Evolutionary conservation across 257 asterid genomes (phyloP).

Genomic region (Craterostigma plantagineum): DNA sequence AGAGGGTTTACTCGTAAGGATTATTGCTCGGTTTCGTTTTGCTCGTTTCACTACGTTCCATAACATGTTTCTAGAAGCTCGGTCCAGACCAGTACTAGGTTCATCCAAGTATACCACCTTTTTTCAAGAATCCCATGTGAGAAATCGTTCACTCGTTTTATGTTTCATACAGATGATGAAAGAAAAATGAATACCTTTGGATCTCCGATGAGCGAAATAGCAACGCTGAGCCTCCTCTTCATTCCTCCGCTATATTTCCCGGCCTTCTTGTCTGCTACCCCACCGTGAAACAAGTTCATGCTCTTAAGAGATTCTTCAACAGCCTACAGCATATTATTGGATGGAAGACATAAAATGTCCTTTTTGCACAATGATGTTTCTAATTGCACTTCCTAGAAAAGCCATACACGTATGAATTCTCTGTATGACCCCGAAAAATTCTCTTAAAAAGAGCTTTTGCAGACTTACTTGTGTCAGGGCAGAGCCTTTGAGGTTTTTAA

Average conservation of each 20-base stretch:
- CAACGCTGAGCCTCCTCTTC: constrained; percentile 99
- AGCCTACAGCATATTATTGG: constrained; percentile 38
- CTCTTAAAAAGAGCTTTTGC: not conserved
- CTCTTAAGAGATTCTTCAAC: constrained; percentile 90
- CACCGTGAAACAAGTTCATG: constrained; percentile 76
- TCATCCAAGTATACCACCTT: constrained; percentile 99
- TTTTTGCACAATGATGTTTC: no score
- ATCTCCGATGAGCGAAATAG: constrained; percentile 92
- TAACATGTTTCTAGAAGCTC: constrained; percentile 83
- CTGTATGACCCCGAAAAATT: not conserved
- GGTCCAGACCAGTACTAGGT: constrained; percentile 95
- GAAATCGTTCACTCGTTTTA: no score
- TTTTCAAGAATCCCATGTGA: not conserved
- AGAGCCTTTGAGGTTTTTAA: constrained; percentile 80
- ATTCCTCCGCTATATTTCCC: constrained; percentile 95
- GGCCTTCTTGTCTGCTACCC: constrained; percentile 82
- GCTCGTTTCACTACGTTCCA: constrained; percentile 94
- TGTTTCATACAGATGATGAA: not conserved
- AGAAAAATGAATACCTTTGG: constrained; percentile 52
- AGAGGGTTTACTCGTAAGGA: constrained; percentile 57
- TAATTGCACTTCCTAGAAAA: no score
- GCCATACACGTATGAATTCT: not conserved
- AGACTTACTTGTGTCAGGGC: constrained; percentile 55
- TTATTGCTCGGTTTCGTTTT: constrained; percentile 76
- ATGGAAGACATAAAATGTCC: no score